Evolutionary conservation across 805 yeast genomes (phyloP).

Genomic region (Saccharomycopsis vini): DNA sequence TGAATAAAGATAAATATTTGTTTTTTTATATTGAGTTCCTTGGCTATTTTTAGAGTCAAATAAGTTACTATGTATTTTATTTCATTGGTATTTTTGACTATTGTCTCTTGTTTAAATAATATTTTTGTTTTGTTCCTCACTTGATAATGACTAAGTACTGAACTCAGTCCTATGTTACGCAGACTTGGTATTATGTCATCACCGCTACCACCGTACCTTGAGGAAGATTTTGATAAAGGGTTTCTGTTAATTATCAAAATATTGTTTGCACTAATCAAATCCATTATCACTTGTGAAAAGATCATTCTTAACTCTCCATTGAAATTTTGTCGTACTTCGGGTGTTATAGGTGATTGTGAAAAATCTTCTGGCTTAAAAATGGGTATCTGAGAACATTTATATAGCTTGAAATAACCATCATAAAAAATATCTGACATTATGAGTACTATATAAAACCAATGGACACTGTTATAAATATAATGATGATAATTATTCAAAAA

Average conservation of each 20-base stretch:
- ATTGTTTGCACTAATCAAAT: too few relatives aligned
- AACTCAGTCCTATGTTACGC: neutral
- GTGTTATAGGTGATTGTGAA: neutral
- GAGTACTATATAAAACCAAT: too few relatives aligned
- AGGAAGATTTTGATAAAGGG: neutral
- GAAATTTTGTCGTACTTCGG: too few relatives aligned
- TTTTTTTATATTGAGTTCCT: conserved; percentile 2
- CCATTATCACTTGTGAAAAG: neutral
- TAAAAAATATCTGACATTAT: conserved; percentile 6
- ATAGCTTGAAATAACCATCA: conserved; percentile 7
- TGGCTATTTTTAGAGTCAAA: conserved; percentile 8
- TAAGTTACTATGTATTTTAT: conserved; percentile 7
- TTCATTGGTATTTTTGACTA: neutral
- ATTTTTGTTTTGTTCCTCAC: conserved; percentile 1
- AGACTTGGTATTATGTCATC: neutral
- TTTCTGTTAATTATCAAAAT: too few relatives aligned
- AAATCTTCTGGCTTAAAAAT: neutral
- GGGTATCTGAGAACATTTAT: conserved; percentile 13
- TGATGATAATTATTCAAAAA: too few relatives aligned
- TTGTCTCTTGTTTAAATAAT: conserved; percentile 11
- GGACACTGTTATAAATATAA: too few relatives aligned
- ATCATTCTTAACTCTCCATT: neutral
- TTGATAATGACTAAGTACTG: neutral
- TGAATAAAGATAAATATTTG: conserved; percentile 14
- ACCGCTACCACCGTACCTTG: too few relatives aligned